Evolutionary conservation across 179 eudicot species (phyloP).

Genomic region (Silene noctiflora): DNA sequence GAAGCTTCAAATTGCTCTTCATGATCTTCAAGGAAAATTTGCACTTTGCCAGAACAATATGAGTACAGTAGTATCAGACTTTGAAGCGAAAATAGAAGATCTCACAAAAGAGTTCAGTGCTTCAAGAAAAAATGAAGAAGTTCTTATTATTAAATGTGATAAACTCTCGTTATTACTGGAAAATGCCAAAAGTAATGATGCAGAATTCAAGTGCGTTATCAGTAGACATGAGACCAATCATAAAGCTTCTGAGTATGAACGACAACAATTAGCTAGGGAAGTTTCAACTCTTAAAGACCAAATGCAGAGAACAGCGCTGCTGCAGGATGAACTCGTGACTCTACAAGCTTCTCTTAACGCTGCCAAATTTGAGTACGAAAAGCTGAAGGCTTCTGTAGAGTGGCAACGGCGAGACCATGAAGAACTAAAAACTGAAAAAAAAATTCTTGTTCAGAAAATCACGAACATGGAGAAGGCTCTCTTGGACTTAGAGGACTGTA

Average conservation of each 20-base stretch:
- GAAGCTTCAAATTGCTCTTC: conserved; percentile 50
- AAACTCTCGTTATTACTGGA: conserved; percentile 38
- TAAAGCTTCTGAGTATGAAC: conserved; percentile 63
- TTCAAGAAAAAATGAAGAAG: conserved; percentile 44
- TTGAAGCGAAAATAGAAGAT: conserved; percentile 47
- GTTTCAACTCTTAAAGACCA: conserved; percentile 55
- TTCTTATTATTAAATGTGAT: conserved; percentile 51
- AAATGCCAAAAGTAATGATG: conserved; percentile 49
- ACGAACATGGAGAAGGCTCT: conserved; percentile 41
- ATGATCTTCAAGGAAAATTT: conserved; percentile 39
- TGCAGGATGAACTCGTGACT: conserved; percentile 57
- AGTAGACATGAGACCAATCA: conserved; percentile 60
- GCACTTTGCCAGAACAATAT: conserved; percentile 44
- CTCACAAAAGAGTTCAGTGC: conserved; percentile 46
- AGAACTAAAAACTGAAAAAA: conserved; percentile 53
- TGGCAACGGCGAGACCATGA: conserved; percentile 45
- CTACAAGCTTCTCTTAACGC: conserved; percentile 43
- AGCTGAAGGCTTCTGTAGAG: conserved; percentile 46
- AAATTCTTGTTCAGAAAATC: conserved; percentile 43
- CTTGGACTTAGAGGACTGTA: conserved; percentile 64
- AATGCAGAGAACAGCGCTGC: conserved; percentile 45
- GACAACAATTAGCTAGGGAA: conserved; percentile 54
- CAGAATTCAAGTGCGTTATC: conserved; percentile 40
- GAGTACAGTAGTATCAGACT: conserved; percentile 37
- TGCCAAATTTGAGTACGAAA: conserved; percentile 49